Base-by-base conservation (phyloP, 2,329 filamentous ascomycete species). In the Pseudogymnoascus sp. region DNA sequence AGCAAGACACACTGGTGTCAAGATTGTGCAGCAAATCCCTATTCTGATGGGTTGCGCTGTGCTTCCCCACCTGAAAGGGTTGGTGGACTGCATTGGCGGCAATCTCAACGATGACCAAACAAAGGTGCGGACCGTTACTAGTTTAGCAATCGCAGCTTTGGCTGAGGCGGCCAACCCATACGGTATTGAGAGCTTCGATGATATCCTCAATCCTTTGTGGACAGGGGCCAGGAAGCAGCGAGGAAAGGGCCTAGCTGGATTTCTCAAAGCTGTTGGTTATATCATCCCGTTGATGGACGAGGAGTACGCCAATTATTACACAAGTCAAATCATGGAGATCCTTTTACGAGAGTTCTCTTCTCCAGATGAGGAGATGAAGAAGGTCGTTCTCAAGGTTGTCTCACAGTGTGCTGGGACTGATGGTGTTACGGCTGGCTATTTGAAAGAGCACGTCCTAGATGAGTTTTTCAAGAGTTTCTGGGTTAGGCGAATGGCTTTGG, bases 391-490 rank as follows among this genome's bases (percentile, higher is more conserved):
- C 63, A 97, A 97, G 76, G 94, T 99, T 29, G 87, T 99, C 13
- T 97, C 92, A 15, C 94, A 99, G 72, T 97, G 94, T 72, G 90
- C 94, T 6, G 88, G 88, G 68, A 97, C 93, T 2, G 89, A 96
- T 71, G 94, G 94, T 77, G 94, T 99, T 29, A 97, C 94, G 35
- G 89, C 92, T 36, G 89, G 87, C 39, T 99, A 97, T 71, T 82
- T 99, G 40, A 97, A 97, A 75, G 92, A 97, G 72, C 89, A 96
- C 65, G 92, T 99, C 6, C 80, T 99, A 39, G 87, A 90, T 67
- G 94, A 97, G 64, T 99, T 99, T 73, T 99, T 99, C 80, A 97
- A 97, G 79, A 92, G 89, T 72, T 99, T 99, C 78, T 99, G 94
- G 94, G 92, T 97, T 40, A 83, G 94, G 65, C 84, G 94, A 62